phyloP scores from a whole-genome alignment of 1,284 basidiomycete species.

The Amylostereum areolatum region DNA sequence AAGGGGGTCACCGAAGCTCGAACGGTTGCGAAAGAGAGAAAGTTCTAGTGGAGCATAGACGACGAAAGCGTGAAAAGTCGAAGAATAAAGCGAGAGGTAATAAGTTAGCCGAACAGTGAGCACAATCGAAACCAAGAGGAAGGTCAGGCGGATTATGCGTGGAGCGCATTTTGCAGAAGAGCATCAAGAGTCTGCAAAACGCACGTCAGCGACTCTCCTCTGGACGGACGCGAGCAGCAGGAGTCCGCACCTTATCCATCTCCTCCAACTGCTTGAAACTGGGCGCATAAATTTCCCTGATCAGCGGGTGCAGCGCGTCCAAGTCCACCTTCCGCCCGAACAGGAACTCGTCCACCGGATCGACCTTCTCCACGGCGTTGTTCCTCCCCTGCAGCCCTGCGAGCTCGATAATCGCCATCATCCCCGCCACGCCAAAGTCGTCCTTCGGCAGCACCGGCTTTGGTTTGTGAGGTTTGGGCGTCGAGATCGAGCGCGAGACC shows the following conservation, averaged over 20 bases:
- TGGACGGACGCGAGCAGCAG: conserved; percentile 1
- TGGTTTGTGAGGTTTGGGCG: conserved; percentile 12
- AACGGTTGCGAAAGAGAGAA: too few relatives aligned
- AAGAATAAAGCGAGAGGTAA: too few relatives aligned
- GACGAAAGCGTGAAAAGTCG: too few relatives aligned
- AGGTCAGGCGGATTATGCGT: conserved; percentile 3
- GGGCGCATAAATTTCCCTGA: conserved; percentile 65
- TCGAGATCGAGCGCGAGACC: conserved; percentile 22
- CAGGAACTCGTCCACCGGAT: conserved; percentile 65
- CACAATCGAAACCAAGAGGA: too few relatives aligned
- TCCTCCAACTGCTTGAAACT: conserved; percentile 74
- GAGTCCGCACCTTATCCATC: conserved; percentile 60
- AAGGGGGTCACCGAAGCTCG: too few relatives aligned
- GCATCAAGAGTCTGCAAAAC: conserved; percentile 26
- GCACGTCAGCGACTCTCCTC: neutral
- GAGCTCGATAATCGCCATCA: conserved; percentile 80
- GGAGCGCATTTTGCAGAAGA: conserved; percentile 23
- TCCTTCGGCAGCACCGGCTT: conserved; percentile 57
- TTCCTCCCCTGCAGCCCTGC: conserved; percentile 39
- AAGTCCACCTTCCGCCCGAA: conserved; percentile 65
- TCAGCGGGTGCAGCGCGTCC: conserved; percentile 62
- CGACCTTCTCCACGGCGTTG: conserved; percentile 48
- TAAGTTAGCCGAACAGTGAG: too few relatives aligned
- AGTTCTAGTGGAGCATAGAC: too few relatives aligned
- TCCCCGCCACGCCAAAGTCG: conserved; percentile 78